phyloP scores from a whole-genome alignment of 768 basidiomycete genomes.

The Dendrothele bispora region DNA sequence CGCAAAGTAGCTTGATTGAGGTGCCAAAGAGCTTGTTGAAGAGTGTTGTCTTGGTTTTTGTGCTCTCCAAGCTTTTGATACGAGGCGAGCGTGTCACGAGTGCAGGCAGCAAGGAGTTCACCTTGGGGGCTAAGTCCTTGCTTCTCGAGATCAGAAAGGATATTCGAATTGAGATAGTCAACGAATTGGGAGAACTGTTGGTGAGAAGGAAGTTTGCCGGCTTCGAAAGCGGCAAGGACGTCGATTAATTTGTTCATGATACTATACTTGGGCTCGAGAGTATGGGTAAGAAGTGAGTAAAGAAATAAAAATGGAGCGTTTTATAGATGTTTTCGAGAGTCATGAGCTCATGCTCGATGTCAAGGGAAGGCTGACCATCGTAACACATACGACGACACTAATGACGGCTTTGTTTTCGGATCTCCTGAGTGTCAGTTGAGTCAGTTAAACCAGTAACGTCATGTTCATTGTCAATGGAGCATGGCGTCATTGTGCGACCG shows the following conservation, averaged over 20 bases:
- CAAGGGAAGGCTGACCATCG: too few species aligned
- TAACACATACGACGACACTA: too few species aligned
- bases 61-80: slow-evolving; percentile 52
- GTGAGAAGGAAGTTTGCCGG: slow-evolving; percentile 69
- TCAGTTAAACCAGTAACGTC: too few species aligned
- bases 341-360: too few species aligned
- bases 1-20: slow-evolving; percentile 54
- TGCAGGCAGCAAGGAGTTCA: slow-evolving; percentile 44
- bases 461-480: too few species aligned
- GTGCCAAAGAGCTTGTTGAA: slow-evolving; percentile 70
- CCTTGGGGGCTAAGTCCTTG: slow-evolving; percentile 57
- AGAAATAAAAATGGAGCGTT: too few species aligned
- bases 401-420: too few species aligned
- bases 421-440: too few species aligned
- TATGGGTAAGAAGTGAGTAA: too few species aligned
- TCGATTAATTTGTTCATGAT: slow-evolving; percentile 71
- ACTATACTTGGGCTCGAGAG: too few species aligned
- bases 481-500: too few species aligned
- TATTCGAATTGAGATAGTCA: slow-evolving; percentile 53
- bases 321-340: too few species aligned
- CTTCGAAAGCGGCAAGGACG: slow-evolving; percentile 64
- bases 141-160: slow-evolving; percentile 46
- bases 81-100: slow-evolving; percentile 54
- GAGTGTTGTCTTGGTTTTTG: slow-evolving; percentile 64
- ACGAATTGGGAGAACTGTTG: slow-evolving; percentile 53